phyloP scores from a whole-genome alignment of 306 rosid species.

The Acacia acuminata region DNA sequence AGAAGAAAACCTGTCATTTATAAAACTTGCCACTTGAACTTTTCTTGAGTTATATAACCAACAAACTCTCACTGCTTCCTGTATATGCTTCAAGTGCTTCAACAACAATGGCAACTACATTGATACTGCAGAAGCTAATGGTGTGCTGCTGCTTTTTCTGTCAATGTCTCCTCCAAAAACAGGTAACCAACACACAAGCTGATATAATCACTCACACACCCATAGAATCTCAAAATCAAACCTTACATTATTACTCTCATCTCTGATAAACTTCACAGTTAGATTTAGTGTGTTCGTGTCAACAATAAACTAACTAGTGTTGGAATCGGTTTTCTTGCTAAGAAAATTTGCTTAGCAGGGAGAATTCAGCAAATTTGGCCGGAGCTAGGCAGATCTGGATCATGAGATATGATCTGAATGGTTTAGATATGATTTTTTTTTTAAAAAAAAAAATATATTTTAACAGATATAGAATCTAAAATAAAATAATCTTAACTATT shows the following conservation, averaged over 20 bases:
- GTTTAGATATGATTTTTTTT: too few species aligned
- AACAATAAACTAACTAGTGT: neutral
- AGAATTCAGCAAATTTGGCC: too few species aligned
- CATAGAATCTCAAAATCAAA: neutral
- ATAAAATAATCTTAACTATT: too few species aligned
- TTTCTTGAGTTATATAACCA: neutral
- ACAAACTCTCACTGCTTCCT: conserved; percentile 24
- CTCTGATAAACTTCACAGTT: neutral
- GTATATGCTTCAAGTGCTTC: conserved; percentile 25
- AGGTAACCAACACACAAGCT: conserved; percentile 43
- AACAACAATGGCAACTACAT: conserved; percentile 39
- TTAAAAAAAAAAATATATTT: too few species aligned
- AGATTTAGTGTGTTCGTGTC: neutral
- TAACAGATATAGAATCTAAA: too few species aligned
- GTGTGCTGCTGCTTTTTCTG: conserved; percentile 59
- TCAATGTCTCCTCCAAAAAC: conserved; percentile 44
- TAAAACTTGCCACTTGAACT: neutral
- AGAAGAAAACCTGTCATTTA: neutral
- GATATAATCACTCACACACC: neutral
- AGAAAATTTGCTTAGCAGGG: too few species aligned
- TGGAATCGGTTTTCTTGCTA: too few species aligned
- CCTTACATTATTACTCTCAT: neutral
- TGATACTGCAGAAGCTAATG: conserved; percentile 34
- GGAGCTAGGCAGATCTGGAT: too few species aligned
- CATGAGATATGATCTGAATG: too few species aligned